Evolutionary conservation across 2,329 filamentous ascomycete genomes (phyloP).

Genomic region (Chalaropsis thielavioides): DNA sequence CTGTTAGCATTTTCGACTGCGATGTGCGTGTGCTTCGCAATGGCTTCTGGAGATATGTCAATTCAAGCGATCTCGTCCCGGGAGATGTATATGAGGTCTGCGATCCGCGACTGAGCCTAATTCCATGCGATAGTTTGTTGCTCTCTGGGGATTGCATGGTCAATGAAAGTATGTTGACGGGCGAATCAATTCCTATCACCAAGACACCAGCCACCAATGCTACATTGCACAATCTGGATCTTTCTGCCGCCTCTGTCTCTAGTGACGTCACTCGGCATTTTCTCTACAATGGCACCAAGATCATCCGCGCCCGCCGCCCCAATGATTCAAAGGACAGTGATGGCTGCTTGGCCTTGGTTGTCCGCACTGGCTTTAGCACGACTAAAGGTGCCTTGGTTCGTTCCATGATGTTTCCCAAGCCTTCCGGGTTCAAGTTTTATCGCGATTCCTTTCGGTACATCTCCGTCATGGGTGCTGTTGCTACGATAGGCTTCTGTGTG

Average conservation of each 20-base stretch:
- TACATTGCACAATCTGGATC: constrained; percentile 58
- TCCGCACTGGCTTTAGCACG: constrained; percentile 91
- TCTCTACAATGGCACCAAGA: constrained; percentile 88
- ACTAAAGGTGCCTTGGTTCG: constrained; percentile 91
- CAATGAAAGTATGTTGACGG: constrained; percentile 96
- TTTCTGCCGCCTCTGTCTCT: constrained; percentile 68
- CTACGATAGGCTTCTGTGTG: constrained; percentile 70
- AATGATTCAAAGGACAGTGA: constrained; percentile 78
- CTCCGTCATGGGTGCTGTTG: constrained; percentile 83
- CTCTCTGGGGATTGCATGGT: constrained; percentile 94
- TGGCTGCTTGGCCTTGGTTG: constrained; percentile 78
- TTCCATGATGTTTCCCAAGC: constrained; percentile 97
- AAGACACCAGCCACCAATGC: constrained; percentile 76
- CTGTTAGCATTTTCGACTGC: constrained; percentile 90
- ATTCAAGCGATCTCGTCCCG: constrained; percentile 78
- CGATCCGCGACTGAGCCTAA: constrained; percentile 73
- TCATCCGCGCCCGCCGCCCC: constrained; percentile 76
- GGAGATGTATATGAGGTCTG: constrained; percentile 96
- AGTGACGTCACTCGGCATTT: constrained; percentile 78
- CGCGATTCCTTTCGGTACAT: constrained; percentile 96
- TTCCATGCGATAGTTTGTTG: constrained; percentile 83
- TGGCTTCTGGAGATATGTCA: constrained; percentile 85
- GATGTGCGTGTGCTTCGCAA: constrained; percentile 86
- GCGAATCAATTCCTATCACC: constrained; percentile 88
- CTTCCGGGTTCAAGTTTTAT: constrained; percentile 97